Evolutionary conservation across 1,284 basidiomycete species (phyloP).

Genomic region (Phylloporus sp.): DNA sequence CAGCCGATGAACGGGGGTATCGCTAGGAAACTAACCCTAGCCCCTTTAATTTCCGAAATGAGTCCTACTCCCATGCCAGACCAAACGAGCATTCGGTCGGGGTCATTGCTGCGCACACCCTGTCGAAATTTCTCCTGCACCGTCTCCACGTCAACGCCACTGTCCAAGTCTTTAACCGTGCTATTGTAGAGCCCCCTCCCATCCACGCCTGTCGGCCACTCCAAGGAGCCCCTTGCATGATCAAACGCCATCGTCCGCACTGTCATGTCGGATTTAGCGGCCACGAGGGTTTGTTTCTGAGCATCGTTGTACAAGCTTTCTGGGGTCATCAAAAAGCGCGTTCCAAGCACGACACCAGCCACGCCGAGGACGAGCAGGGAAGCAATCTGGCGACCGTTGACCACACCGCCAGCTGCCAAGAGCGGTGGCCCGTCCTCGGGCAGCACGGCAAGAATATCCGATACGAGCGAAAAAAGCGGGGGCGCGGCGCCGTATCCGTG

Average conservation of each 20-base stretch:
- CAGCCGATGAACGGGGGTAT: slow-evolving; percentile 6
- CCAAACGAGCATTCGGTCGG: slow-evolving; percentile 68
- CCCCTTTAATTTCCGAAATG: slow-evolving; percentile 61
- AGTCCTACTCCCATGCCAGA: slow-evolving; percentile 72
- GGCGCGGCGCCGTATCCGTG: slow-evolving; percentile 67
- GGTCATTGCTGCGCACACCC: slow-evolving; percentile 53
- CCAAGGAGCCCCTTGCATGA: slow-evolving; percentile 60
- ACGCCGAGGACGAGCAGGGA: slow-evolving; percentile 71
- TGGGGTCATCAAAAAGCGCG: slow-evolving; percentile 73
- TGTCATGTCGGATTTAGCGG: slow-evolving; percentile 57
- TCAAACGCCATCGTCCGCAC: slow-evolving; percentile 76
- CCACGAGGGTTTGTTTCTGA: slow-evolving; percentile 64
- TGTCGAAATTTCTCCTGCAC: slow-evolving; percentile 55
- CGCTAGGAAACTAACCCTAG: slow-evolving; percentile 54
- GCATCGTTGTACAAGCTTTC: slow-evolving; percentile 67
- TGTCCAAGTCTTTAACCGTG: slow-evolving; percentile 66
- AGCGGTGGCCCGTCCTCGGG: slow-evolving; percentile 57
- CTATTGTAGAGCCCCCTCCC: slow-evolving; percentile 55
- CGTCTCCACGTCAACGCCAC: slow-evolving; percentile 53
- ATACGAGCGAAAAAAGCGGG: slow-evolving; percentile 65
- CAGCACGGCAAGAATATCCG: slow-evolving; percentile 58
- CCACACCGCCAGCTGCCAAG: slow-evolving; percentile 63
- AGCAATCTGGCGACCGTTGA: slow-evolving; percentile 68
- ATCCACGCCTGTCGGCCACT: slow-evolving; percentile 75
- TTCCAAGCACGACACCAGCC: slow-evolving; percentile 72